Conservation (phyloP, 305 asterid species). For the Rubia peregrina region DNA sequence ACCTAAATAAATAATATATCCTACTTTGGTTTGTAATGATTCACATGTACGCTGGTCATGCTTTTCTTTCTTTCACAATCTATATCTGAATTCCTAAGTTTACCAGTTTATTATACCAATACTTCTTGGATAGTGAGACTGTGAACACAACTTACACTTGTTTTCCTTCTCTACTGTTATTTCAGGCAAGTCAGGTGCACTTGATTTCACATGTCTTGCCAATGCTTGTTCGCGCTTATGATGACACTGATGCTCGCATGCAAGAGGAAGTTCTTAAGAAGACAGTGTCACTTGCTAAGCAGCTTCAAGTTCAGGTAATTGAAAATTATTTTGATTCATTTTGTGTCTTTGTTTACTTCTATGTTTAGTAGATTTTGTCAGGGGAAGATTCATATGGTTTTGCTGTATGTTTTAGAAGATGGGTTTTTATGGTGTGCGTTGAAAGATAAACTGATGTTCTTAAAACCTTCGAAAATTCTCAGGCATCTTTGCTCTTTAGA, state of each 20-base stretch:
- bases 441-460: not conserved
- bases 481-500: not conserved
- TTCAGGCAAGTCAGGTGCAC: conserved; percentile 85
- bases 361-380: not conserved
- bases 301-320: conserved; percentile 83
- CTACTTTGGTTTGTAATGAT: not conserved
- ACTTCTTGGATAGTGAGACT: not conserved
- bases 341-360: not conserved
- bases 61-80: not conserved
- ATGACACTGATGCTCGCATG: conserved; percentile 88
- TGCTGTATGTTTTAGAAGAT: not conserved
- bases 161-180: not conserved
- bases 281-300: conserved; percentile 72
- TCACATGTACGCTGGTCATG: not conserved
- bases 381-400: not conserved
- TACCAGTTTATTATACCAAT: not conserved
- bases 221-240: conserved; percentile 90
- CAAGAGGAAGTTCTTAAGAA: conserved; percentile 97
- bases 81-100: not conserved
- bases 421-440: not conserved
- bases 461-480: not conserved
- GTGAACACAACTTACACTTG: not conserved
- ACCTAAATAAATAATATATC: no score
- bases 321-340: conserved; percentile 8
- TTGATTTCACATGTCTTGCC: conserved; percentile 78